phyloP scores from a whole-genome alignment of 2,329 filamentous ascomycete genomes.

The Madurella mycetomatis region DNA sequence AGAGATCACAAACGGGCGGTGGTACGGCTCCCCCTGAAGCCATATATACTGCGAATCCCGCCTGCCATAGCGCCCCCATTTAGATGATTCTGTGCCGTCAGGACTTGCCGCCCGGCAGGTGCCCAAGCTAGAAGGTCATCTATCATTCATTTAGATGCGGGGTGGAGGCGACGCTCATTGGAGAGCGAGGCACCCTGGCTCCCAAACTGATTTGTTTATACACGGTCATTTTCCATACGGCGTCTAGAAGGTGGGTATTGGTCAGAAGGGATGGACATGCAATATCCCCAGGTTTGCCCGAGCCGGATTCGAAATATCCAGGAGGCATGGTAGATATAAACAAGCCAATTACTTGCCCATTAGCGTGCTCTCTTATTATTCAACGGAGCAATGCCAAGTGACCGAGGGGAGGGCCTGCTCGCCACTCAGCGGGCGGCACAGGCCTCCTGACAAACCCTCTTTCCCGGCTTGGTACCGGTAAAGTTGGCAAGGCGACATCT shows the following conservation, averaged over 20 bases:
- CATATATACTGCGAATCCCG: conserved; percentile 1
- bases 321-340: not conserved
- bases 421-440: not conserved
- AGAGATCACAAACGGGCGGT: not conserved
- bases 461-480: not conserved
- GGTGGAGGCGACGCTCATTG: conserved; percentile 1
- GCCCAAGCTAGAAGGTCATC: conserved; percentile 2
- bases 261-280: not conserved
- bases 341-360: not conserved
- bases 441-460: not conserved
- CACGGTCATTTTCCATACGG: not conserved
- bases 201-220: conserved; percentile 1
- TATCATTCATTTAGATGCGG: conserved; percentile 7
- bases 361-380: not conserved
- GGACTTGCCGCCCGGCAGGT: conserved; percentile 1
- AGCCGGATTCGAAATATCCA: not conserved
- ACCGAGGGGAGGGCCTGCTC: not conserved
- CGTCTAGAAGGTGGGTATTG: conserved; percentile 10
- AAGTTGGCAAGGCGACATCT: conserved; percentile 9
- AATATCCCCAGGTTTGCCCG: not conserved
- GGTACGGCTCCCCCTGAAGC: not conserved
- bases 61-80: not conserved
- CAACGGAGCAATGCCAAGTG: not conserved
- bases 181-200: not conserved
- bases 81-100: not conserved